Evolutionary conservation across 495 filamentous ascomycete species (phyloP).

Genomic region (Podospora didyma): DNA sequence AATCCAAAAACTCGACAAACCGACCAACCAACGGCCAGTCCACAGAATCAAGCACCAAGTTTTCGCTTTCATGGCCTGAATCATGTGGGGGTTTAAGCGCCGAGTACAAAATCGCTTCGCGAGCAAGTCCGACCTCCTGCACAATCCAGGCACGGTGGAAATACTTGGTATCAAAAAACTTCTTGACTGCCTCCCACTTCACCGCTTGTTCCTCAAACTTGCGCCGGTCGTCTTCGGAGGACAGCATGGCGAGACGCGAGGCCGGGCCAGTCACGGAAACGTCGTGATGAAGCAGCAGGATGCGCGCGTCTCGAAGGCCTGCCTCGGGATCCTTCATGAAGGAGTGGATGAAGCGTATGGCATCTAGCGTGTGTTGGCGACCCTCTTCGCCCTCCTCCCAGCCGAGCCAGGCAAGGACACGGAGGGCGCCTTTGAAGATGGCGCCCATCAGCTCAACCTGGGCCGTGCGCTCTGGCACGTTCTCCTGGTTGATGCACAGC

Average conservation of each 20-base stretch:
- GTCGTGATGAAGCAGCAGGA: slow-evolving; percentile 14
- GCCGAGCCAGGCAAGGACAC: slow-evolving; percentile 26
- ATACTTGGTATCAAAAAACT: slow-evolving; percentile 15
- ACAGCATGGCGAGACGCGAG: slow-evolving; percentile 1
- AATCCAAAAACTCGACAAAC: slow-evolving; percentile 13
- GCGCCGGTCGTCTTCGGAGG: slow-evolving; percentile 6
- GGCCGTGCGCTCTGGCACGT: slow-evolving; percentile 26
- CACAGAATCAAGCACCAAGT: slow-evolving; percentile 7
- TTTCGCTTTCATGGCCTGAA: background rate
- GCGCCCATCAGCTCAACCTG: slow-evolving; percentile 35
- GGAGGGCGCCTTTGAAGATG: slow-evolving; percentile 24
- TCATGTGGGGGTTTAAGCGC: slow-evolving; percentile 6
- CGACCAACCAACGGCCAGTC: slow-evolving; percentile 14
- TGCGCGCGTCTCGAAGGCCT: slow-evolving; percentile 5
- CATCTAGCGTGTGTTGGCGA: slow-evolving; percentile 1
- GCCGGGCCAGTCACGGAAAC: background rate
- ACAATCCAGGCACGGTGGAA: slow-evolving; percentile 25
- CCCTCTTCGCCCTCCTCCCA: slow-evolving; percentile 16
- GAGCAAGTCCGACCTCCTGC: slow-evolving; percentile 20
- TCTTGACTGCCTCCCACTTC: slow-evolving; percentile 13
- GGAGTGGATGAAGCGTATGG: slow-evolving; percentile 14
- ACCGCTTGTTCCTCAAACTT: slow-evolving; percentile 9
- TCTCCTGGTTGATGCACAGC: slow-evolving; percentile 34
- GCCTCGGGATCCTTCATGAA: slow-evolving; percentile 16
- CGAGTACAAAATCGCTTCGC: slow-evolving; percentile 10